Evolutionary conservation across 139 green algal species (phyloP).

Genomic region (Coccomyxa sp.): DNA sequence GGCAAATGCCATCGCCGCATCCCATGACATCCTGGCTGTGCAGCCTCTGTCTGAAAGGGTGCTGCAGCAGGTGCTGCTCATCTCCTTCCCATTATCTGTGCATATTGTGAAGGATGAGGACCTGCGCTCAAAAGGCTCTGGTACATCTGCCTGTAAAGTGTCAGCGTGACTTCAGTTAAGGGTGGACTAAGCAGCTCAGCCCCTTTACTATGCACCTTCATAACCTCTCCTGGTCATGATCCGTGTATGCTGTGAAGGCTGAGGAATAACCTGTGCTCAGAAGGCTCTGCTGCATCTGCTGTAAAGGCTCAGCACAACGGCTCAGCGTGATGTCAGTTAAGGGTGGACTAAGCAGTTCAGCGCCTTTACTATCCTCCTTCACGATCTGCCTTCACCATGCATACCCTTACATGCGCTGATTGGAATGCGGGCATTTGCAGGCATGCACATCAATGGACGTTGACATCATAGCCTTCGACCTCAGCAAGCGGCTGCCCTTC

Average conservation of each 20-base stretch:
- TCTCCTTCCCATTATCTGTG: not conserved
- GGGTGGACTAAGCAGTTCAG: not conserved
- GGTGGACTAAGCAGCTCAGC: not conserved
- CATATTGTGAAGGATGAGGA: not conserved
- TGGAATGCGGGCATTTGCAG: slow-evolving; percentile 20
- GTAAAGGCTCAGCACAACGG: not conserved
- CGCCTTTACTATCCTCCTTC: not conserved
- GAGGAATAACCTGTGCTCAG: too few species aligned
- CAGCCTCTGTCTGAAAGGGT: slow-evolving; percentile 43
- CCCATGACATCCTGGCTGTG: slow-evolving; percentile 62
- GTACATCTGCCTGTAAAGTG: not conserved
- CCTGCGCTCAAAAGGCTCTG: not conserved
- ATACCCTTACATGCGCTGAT: not conserved
- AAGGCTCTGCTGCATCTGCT: not conserved
- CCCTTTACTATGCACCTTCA: not conserved
- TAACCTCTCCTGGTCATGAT: not conserved
- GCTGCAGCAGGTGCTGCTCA: slow-evolving; percentile 32
- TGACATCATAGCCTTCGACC: slow-evolving; percentile 60
- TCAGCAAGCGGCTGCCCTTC: slow-evolving; percentile 37
- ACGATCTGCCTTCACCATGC: not conserved
- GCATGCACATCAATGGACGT: slow-evolving; percentile 51
- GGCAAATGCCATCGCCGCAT: slow-evolving; percentile 13
- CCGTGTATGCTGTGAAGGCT: not conserved
- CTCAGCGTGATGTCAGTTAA: not conserved
- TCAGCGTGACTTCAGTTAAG: not conserved